Evolutionary conservation across 306 rosid genomes (phyloP), one percentile per base, ranked within the genome.

Genomic region (Castanea mollissima): DNA sequence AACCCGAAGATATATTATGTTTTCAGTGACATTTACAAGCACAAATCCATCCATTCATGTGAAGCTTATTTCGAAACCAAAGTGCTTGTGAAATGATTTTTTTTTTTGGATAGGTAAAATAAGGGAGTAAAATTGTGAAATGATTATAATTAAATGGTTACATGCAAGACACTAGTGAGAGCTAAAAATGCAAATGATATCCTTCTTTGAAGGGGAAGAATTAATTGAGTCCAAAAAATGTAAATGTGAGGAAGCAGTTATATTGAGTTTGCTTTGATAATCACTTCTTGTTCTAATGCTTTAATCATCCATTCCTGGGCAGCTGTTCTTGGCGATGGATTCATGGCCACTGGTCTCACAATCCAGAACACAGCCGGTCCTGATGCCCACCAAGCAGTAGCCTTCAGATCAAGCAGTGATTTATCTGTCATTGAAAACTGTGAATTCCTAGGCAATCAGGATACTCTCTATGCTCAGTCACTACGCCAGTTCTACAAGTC

Each of bases 331-430:
- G 99, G 99, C 0, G 99, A 95, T 85, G 98, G 99, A 18, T 95
- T 95, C 90, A 90, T 93, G 98, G 99, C 99, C 0, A 87, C 78
- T 59, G 90, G 89, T 23, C 83, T 95, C 3, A 95, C 98, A 5
- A 70, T 95, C 29, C 60, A 87, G 15, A 95, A 95, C 91, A 93
- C 92, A 1, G 98, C 98, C 0, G 99, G 99, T 0, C 91, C 97
- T 8, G 93, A 86, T n/a, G 94, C 88, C 18, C 96, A 90, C 80
- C 99, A 95, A 78, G 99, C 99, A 44, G 99, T 95, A 49, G 98
- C 99, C 2, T 93, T 95, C 54, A 85, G 96, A 89, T 89, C 88
- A 78, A 93, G 90, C 83, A 95, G 99, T 29, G 99, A 92, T 78
- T 78, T 72, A 13, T 95, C 96, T 0, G 75, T 90, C 0, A 75